Percentiles rank a stretch among this genome's conserved stretches.
Conservation (phyloP, 139 green algal genomes). For the Picochlorum sp. region DNA sequence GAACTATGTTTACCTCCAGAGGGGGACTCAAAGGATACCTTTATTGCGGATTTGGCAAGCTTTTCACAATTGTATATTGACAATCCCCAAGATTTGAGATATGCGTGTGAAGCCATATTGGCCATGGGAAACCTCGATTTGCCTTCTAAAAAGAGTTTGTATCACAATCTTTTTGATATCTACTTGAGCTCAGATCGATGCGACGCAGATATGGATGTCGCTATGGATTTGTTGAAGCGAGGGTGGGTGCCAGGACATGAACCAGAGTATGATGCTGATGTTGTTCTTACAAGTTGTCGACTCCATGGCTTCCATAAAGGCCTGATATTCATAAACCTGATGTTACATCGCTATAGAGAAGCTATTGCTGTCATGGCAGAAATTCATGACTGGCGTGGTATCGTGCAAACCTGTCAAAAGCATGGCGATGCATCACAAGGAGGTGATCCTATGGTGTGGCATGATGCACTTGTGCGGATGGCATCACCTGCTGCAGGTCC, state of each 20-base stretch:
- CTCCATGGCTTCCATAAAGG: conserved; percentile 58
- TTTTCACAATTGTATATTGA: conserved; percentile 79
- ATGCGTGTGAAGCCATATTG: conserved; percentile 48
- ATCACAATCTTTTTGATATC: conserved; percentile 80
- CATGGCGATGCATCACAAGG: conserved; percentile 58
- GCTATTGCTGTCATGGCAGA: conserved; percentile 64
- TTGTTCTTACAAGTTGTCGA: conserved; percentile 85
- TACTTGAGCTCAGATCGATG: conserved; percentile 43
- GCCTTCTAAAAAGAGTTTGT: conserved; percentile 49
- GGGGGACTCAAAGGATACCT: conserved; percentile 1
- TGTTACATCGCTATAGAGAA: conserved; percentile 67
- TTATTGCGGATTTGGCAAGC: conserved; percentile 55
- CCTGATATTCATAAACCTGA: conserved; percentile 79
- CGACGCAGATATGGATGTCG: conserved; percentile 33
- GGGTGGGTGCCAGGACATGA: conserved; percentile 64
- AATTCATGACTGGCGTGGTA: conserved; percentile 45
- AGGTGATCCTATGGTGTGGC: conserved; percentile 79
- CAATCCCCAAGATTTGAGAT: conserved; percentile 52
- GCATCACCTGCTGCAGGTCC: conserved; percentile 21
- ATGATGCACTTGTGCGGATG: conserved; percentile 69
- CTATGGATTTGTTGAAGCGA: conserved; percentile 67
- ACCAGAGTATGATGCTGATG: conserved; percentile 72
- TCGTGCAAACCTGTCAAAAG: conserved; percentile 64
- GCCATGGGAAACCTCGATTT: conserved; percentile 40
- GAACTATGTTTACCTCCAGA: conserved; percentile 61